Evolutionary conservation across 2,329 filamentous ascomycete species (phyloP).

Genomic region (Huntiella decipiens): DNA sequence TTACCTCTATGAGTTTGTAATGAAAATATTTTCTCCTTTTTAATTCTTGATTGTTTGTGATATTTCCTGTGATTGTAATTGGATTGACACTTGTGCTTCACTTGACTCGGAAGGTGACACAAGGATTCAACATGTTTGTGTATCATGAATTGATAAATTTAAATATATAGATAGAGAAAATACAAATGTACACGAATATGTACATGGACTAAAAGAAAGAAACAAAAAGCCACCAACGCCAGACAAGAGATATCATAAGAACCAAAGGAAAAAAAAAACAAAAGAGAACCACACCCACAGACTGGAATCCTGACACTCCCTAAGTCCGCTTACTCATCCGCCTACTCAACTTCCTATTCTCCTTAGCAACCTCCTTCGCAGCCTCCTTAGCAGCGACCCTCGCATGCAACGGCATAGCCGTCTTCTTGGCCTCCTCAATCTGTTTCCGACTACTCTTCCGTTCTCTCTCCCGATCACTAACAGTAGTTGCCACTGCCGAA

Average conservation of each 20-base stretch:
- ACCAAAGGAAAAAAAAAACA: neutral
- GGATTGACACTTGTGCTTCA: too few species aligned
- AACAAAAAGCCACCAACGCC: neutral
- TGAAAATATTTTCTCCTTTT: too few species aligned
- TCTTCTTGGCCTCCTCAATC: conserved; percentile 11
- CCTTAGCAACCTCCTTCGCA: conserved; percentile 4
- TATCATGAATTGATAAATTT: too few species aligned
- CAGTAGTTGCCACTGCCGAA: neutral
- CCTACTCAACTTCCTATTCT: neutral
- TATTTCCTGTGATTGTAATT: too few species aligned
- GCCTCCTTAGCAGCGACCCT: conserved; percentile 8
- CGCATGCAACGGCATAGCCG: conserved; percentile 10
- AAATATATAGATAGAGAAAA: too few species aligned
- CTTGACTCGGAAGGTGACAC: too few species aligned
- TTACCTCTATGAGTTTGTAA: too few species aligned
- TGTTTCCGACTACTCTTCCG: conserved; percentile 3
- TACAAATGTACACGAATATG: too few species aligned
- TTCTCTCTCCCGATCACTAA: neutral
- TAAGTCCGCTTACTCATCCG: neutral
- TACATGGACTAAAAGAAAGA: too few species aligned
- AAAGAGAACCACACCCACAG: neutral
- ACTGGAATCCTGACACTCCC: neutral
- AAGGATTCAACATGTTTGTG: too few species aligned
- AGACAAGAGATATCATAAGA: neutral
- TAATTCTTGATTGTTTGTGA: too few species aligned